Evolutionary conservation across 768 basidiomycete genomes (phyloP), one percentile per base, ranked within the genome.

Genomic region (Daedaleopsis nitida): DNA sequence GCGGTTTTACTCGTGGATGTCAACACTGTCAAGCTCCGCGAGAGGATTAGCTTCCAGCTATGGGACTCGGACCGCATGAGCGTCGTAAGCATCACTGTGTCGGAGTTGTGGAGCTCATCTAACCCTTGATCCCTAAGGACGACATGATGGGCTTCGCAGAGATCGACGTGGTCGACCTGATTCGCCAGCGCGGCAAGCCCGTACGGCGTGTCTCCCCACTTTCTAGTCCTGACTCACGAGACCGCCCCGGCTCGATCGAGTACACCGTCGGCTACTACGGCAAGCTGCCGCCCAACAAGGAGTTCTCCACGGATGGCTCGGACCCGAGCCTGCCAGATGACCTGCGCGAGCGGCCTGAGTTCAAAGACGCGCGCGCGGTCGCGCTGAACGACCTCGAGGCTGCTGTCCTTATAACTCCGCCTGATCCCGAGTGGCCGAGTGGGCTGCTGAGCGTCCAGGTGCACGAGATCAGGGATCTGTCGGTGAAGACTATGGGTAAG

Each of bases 391-490:
- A 78, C 24, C 76, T 83, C 44, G 79, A 83, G 73, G 70, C 71
- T 17, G 72, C 72, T 1, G 73, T 74, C 52, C 69, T 74, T 23
- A 67, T 71, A 32, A 83, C 84, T 7, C 77, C 79, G 23, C 89
- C 89, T 7, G 81, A 83, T 60, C 77, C 79, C 0, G 74, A 83
- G 55, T 90, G 83, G 82, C 86, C 85, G 13, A 82, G 82, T 44
- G 91, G 90, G 19, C 80, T 92, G 21, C 68, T 93, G 32, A 81
- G 81, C 38, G 76, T 92, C 62, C 76, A 84, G 59, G 78, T 92
- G 34, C 87, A 91, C 68, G 81, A 86, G 75, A 84, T 89, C 52
- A 79, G 77, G 63, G 85, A 84, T 35, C 76, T 92, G 66, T 84
- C 86, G 66, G 73, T 87, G 13, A 81, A 84, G 71, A 82, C 54